Evolutionary conservation across 2,329 filamentous ascomycete genomes (phyloP).

Genomic region (Geosmithia flava): DNA sequence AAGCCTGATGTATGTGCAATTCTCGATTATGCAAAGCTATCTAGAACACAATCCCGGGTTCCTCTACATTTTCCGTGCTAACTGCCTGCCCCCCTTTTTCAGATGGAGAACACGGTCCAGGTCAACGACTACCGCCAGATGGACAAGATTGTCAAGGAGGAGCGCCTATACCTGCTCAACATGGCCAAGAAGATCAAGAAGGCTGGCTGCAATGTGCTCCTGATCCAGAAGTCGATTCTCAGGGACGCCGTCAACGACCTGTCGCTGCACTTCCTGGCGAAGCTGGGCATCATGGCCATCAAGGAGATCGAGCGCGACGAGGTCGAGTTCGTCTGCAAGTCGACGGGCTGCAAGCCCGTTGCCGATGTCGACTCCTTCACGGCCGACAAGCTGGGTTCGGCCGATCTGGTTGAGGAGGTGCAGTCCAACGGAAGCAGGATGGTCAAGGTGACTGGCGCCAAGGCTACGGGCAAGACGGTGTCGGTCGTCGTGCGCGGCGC

Average conservation of each 20-base stretch:
- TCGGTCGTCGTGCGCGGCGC: slow-evolving; percentile 91
- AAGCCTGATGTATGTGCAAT: slow-evolving; percentile 70
- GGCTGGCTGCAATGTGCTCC: slow-evolving; percentile 95
- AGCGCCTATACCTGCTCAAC: slow-evolving; percentile 94
- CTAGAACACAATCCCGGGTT: not conserved
- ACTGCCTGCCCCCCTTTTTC: not conserved
- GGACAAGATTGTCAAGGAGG: slow-evolving; percentile 99
- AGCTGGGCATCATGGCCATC: slow-evolving; percentile 87
- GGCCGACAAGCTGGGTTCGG: slow-evolving; percentile 91
- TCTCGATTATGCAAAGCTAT: not conserved
- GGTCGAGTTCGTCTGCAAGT: slow-evolving; percentile 99
- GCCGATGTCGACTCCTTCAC: slow-evolving; percentile 98
- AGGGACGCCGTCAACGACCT: slow-evolving; percentile 96
- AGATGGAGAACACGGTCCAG: slow-evolving; percentile 99
- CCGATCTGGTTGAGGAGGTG: slow-evolving; percentile 88
- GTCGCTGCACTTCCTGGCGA: slow-evolving; percentile 92
- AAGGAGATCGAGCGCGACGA: slow-evolving; percentile 99
- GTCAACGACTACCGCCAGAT: slow-evolving; percentile 99
- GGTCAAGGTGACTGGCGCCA: slow-evolving; percentile 90
- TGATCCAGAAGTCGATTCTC: slow-evolving; percentile 98
- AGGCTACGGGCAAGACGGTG: slow-evolving; percentile 73
- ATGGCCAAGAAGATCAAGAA: slow-evolving; percentile 99
- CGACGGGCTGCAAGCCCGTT: slow-evolving; percentile 95
- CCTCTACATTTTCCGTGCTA: not conserved
- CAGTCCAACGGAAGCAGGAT: slow-evolving; percentile 80